Conservation (phyloP, 2,329 filamentous ascomycete genomes). For the Microdochium bolleyi region DNA sequence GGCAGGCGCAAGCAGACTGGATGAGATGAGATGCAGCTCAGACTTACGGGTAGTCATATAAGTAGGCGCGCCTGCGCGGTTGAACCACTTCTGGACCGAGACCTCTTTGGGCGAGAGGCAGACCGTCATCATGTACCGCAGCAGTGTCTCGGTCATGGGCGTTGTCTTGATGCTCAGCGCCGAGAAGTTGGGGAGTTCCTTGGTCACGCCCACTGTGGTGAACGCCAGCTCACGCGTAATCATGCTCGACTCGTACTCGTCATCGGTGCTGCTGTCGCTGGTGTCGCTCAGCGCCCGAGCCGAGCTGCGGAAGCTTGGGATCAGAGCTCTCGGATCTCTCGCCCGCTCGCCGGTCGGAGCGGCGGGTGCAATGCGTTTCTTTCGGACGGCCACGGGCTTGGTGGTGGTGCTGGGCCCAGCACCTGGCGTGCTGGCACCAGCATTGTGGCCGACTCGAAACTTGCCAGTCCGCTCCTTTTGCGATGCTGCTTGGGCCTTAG, state of each 20-base stretch:
- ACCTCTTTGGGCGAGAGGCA: conserved; percentile 21
- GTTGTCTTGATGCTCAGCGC: conserved; percentile 22
- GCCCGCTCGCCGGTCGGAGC: not conserved
- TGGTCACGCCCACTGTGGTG: conserved; percentile 12
- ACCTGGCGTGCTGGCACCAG: conserved; percentile 4
- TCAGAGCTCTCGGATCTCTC: not conserved
- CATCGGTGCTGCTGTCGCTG: conserved; percentile 1
- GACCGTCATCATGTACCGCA: conserved; percentile 23
- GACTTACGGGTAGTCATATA: conserved; percentile 21
- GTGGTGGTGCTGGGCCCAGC: not conserved
- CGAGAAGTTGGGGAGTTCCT: conserved; percentile 20
- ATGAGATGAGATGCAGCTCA: not conserved
- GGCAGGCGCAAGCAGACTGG: not conserved
- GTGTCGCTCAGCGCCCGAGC: not conserved
- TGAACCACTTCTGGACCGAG: conserved; percentile 21
- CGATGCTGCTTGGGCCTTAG: conserved; percentile 13
- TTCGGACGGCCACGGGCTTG: not conserved
- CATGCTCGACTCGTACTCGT: conserved; percentile 13
- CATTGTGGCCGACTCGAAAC: conserved; percentile 16
- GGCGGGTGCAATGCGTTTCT: not conserved
- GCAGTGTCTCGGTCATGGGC: conserved; percentile 19
- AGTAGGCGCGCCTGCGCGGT: conserved; percentile 19
- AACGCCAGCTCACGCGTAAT: conserved; percentile 18
- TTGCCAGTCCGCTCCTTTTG: conserved; percentile 23
- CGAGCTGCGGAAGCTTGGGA: not conserved